phyloP scores from a whole-genome alignment of 176 grass and related monocot species.

The Raddia distichophylla region DNA sequence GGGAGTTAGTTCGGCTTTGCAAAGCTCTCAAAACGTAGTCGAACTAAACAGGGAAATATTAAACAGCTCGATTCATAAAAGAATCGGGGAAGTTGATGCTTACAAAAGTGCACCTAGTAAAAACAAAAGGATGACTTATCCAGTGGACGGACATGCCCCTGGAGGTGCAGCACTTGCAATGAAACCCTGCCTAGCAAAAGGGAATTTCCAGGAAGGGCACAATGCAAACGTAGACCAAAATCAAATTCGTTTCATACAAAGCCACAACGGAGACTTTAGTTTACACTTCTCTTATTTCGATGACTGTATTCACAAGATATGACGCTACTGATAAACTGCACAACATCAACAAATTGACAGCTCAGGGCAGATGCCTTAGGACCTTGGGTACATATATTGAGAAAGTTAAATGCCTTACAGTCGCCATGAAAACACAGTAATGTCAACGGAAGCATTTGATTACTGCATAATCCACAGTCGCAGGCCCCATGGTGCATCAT shows the following conservation, averaged over 20 bases:
- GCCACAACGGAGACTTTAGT: conserved; percentile 36
- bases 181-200: not conserved
- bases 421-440: conserved; percentile 30
- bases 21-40: too few relatives aligned
- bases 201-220: not conserved
- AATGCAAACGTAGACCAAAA: not conserved
- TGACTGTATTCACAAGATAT: conserved; percentile 61
- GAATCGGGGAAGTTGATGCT: too few relatives aligned
- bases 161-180: not conserved
- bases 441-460: not conserved
- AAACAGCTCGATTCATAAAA: too few relatives aligned
- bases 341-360: conserved; percentile 51
- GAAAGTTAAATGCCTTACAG: not conserved
- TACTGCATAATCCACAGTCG: conserved; percentile 16
- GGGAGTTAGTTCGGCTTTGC: too few relatives aligned
- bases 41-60: too few relatives aligned
- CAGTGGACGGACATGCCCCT: not conserved
- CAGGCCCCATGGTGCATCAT: conserved; percentile 7
- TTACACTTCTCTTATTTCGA: conserved; percentile 53
- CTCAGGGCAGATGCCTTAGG: conserved; percentile 29
- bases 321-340: conserved; percentile 55
- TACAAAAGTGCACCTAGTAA: too few relatives aligned
- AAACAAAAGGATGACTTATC: too few relatives aligned
- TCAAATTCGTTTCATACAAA: conserved; percentile 21
- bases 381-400: conserved; percentile 39